Evolutionary conservation across 2,329 filamentous ascomycete genomes (phyloP).

Genomic region (Lasiodiplodia hormozganensis): DNA sequence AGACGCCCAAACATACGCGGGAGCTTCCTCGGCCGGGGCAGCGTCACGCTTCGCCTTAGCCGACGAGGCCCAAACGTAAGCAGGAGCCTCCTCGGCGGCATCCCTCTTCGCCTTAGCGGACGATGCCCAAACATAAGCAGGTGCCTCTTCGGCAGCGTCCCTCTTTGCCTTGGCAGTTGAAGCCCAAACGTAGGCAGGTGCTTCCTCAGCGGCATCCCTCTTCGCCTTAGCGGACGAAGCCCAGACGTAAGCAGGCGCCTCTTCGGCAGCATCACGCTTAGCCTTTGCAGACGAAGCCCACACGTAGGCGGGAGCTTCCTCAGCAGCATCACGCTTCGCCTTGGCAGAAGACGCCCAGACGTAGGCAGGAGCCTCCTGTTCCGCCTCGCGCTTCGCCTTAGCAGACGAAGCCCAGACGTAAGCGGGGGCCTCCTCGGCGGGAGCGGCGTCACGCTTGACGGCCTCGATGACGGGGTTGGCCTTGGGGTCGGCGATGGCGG

Average conservation of each 20-base stretch:
- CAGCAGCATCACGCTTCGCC: background rate
- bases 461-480: constrained; percentile 3
- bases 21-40: background rate
- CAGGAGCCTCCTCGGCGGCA: background rate
- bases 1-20: background rate
- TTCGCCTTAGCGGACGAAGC: background rate
- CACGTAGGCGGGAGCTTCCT: background rate
- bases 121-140: background rate
- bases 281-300: background rate
- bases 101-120: background rate
- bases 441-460: background rate
- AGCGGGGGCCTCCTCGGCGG: background rate
- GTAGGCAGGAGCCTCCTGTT: background rate
- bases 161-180: background rate
- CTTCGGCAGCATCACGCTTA: background rate
- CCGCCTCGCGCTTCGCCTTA: background rate
- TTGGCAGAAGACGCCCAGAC: background rate
- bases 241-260: background rate
- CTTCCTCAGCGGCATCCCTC: background rate
- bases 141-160: background rate
- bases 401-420: background rate
- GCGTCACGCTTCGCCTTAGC: background rate
- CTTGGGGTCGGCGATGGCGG: background rate
- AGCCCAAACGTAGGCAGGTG: background rate
- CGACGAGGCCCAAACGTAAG: background rate